Base-by-base conservation (phyloP, 441 rosid genomes). In the California macrophylla region DNA sequence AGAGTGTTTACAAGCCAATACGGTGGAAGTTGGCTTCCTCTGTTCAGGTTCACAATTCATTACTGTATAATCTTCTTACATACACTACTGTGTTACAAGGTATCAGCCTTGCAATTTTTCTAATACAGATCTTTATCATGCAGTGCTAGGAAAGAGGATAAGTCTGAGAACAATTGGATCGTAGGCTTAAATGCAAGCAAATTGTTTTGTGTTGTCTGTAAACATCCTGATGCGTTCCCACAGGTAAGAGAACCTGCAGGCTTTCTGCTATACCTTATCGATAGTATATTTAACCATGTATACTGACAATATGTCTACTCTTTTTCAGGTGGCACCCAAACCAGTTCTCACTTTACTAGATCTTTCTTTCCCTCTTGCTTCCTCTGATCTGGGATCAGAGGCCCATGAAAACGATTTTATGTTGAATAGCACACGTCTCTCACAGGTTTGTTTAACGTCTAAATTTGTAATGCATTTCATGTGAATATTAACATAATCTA, bases 1-100 rank as follows among this genome's bases (percentile, higher is more conserved):
- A 84, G 91, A 80, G 86, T 82, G 66, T 88, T 79, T 75, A 83
- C 92, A 29, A 80, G 79, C 76, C 86, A 86, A 74, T 91, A 56
- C 82, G 97, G 92, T 71, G 98, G 97, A 81, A 84, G 85, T 69
- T 93, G 98, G 98, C 80, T 89, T 78, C 98, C 98, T 24, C 79
- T 89, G 67, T 93, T 91, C 89, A 90, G 98, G 98, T 93, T 76
- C 73, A 52, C 74, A 25, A 63, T 60, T 77, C 69, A 70, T 71
- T 69, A 65, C 5, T 58, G 63, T 67, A 50, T 61, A 54, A 67
- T 64, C 62, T 67, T 63, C 25, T 45, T 52, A 50, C 28, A 68
- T 75, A 12, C 32, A 34, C 32, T 16, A 75, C 77, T 66, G 32
- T 10, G 12, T 29, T 68, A 13, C 40, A 25, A 56, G 38, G 45